Evolutionary conservation across 768 basidiomycete species (phyloP).

Genomic region (Cystofilobasidium ferigula): DNA sequence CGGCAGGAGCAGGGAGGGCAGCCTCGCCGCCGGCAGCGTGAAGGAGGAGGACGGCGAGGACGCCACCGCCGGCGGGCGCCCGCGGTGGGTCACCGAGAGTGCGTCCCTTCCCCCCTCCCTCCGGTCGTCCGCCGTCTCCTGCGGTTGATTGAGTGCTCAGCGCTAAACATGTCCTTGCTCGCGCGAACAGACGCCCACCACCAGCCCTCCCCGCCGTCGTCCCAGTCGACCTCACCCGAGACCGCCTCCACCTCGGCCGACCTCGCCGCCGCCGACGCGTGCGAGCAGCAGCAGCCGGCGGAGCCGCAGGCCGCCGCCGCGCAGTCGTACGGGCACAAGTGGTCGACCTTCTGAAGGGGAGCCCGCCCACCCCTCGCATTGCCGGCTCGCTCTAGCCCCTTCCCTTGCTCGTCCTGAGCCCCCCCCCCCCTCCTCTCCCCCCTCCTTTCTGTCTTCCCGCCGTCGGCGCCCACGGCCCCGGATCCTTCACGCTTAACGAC

Average conservation of each 20-base stretch:
- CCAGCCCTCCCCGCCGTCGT: not conserved
- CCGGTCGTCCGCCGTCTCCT: too few species aligned
- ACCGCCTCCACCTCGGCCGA: too few species aligned
- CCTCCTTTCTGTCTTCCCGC: too few species aligned
- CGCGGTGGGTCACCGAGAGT: not conserved
- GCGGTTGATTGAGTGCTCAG: too few species aligned
- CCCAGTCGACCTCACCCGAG: not conserved
- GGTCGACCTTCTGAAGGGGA: constrained; percentile 12
- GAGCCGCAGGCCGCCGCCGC: not conserved
- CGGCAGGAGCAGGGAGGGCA: constrained; percentile 12
- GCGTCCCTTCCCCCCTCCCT: not conserved
- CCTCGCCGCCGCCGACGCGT: too few species aligned
- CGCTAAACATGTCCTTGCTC: too few species aligned
- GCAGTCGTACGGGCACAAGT: constrained; percentile 9
- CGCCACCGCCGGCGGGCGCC: too few species aligned
- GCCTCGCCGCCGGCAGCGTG: constrained; percentile 6
- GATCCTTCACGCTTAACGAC: too few species aligned
- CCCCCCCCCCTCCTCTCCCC: not conserved
- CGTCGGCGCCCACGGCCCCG: too few species aligned
- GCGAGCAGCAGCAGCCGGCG: too few species aligned
- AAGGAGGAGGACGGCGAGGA: constrained; percentile 4
- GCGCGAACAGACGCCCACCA: too few species aligned
- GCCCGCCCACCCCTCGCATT: not conserved
- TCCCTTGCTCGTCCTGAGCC: not conserved
- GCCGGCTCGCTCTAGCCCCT: not conserved